Base-by-base conservation (phyloP, 768 basidiomycete species). In the Lanmaoa pseudosensibilis region DNA sequence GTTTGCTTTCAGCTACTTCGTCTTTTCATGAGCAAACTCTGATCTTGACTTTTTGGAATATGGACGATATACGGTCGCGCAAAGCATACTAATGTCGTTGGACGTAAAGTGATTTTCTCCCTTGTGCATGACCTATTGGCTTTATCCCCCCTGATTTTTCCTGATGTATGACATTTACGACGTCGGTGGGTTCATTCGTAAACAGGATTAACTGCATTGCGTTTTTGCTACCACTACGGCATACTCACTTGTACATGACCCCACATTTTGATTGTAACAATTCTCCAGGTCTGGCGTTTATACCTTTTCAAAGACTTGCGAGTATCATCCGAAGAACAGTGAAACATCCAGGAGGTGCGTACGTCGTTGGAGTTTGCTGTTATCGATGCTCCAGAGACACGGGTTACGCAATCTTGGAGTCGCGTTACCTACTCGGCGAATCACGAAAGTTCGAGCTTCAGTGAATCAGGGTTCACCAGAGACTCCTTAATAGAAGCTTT, bases 201-300 rank as follows among this genome's bases (percentile, higher is more conserved):
- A n/a, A n/a, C n/a, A n/a, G n/a, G n/a, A n/a, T n/a, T n/a, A n/a
- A n/a, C n/a, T n/a, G n/a, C n/a, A n/a, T n/a, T n/a, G n/a, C n/a
- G n/a, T n/a, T n/a, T n/a, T n/a, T n/a, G n/a, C n/a, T n/a, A n/a
- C n/a, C 43, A 33, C 39, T 52, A 56, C 53, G 50, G n/a, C 32
- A 63, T 50, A 54, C 56, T 69, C 65, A 60, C 49, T 34, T 67
- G 65, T 68, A 62, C n/a, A 67, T 57, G 57, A 59, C 52, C 49
- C 7, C 21, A 50, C 55, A 65, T 63, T 53, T 69, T 58, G 65
- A 55, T 45, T 68, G 65, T 68, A 69, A 56, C 43, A 50, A 33
- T 56, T 60, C 48, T 19, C 30, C 27, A 4, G 11, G 38, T 45
- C 19, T 8, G 34, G 27, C 39, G 47, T 49, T 33, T 23, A 50